Evolutionary conservation across 1,284 basidiomycete species (phyloP).

Genomic region (Phylloporus gajari): DNA sequence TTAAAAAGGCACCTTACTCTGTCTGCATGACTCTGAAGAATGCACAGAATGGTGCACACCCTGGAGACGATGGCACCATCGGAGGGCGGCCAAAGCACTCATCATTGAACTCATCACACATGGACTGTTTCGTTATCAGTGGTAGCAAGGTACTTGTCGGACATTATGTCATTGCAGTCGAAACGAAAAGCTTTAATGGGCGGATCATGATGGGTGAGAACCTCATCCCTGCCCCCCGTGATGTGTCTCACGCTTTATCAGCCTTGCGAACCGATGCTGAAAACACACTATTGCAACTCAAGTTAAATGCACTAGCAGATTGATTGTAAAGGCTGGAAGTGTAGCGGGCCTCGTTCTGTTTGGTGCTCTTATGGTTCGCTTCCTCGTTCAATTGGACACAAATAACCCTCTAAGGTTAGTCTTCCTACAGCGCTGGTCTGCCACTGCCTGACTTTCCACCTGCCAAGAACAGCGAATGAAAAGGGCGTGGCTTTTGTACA

Average conservation of each 20-base stretch:
- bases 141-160: slow-evolving; percentile 96
- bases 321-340: slow-evolving; percentile 92
- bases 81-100: slow-evolving; percentile 32
- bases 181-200: slow-evolving; percentile 93
- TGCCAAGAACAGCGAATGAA: slow-evolving; percentile 71
- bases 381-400: slow-evolving; percentile 86
- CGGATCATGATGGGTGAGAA: slow-evolving; percentile 92
- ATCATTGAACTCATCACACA: slow-evolving; percentile 59
- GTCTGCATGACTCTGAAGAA: slow-evolving; percentile 70
- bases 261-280: slow-evolving; percentile 85
- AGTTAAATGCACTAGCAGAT: slow-evolving; percentile 90
- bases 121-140: slow-evolving; percentile 93
- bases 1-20: slow-evolving; percentile 86
- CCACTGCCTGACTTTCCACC: slow-evolving; percentile 11
- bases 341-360: slow-evolving; percentile 88
- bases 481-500: slow-evolving; percentile 94
- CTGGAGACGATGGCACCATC: slow-evolving; percentile 36
- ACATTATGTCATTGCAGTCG: slow-evolving; percentile 91
- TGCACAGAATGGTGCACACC: slow-evolving; percentile 31
- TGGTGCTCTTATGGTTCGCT: slow-evolving; percentile 88
- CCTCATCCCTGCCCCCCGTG: slow-evolving; percentile 3
- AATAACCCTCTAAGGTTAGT: slow-evolving; percentile 59
- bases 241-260: slow-evolving; percentile 42
- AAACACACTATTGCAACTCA: slow-evolving; percentile 92
- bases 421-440: slow-evolving; percentile 5